Evolutionary conservation across 345 rosid genomes (phyloP).

Genomic region (Pseudoturritis turrita): DNA sequence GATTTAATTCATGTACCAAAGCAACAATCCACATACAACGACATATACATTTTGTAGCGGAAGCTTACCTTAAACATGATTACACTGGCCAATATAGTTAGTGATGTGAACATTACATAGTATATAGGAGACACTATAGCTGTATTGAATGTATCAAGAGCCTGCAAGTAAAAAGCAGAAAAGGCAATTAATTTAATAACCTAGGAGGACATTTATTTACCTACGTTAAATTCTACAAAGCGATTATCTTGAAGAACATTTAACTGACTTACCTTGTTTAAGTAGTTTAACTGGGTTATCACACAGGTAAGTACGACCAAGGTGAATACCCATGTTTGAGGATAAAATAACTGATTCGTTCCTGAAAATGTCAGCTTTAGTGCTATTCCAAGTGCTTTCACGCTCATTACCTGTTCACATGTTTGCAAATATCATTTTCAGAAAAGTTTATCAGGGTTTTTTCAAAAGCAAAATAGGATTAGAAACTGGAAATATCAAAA

Average conservation of each 20-base stretch:
- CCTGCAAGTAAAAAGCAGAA: constrained; percentile 47
- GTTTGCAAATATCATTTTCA: not conserved
- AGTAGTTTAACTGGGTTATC: constrained; percentile 69
- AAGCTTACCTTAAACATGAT: constrained; percentile 85
- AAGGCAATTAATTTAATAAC: not conserved
- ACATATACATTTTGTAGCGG: not conserved
- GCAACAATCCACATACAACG: not conserved
- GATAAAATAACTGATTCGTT: constrained; percentile 62
- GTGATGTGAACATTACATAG: constrained; percentile 84
- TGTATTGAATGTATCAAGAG: constrained; percentile 89
- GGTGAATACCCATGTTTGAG: constrained; percentile 66
- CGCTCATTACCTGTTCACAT: constrained; percentile 64
- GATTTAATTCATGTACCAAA: constrained; percentile 8
- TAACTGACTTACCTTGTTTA: constrained; percentile 53
- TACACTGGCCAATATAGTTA: constrained; percentile 82
- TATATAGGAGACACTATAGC: constrained; percentile 92
- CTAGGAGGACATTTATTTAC: not conserved
- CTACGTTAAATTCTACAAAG: not conserved
- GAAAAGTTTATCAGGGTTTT: not conserved
- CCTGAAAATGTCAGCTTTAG: constrained; percentile 71
- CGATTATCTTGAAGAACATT: not conserved
- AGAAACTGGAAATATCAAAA: not conserved
- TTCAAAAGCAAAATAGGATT: not conserved
- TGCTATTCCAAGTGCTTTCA: constrained; percentile 78
- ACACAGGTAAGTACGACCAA: constrained; percentile 58